A percentile compares a stretch with the other conserved stretches of the same genome.
Conservation (phyloP, 495 filamentous ascomycete species). For the Penicillium arizonense region DNA sequence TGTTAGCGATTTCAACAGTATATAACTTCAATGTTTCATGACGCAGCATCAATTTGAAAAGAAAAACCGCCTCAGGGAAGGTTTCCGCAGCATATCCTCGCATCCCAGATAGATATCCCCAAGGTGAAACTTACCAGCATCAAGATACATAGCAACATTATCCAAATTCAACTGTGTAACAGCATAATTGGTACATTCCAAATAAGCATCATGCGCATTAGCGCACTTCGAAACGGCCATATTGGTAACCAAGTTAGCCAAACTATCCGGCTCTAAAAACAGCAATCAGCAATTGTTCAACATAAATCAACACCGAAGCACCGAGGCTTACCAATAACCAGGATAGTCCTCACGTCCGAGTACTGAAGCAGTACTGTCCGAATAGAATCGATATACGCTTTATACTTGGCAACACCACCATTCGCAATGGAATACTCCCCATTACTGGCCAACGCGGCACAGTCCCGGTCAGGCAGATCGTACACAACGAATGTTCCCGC, state of each 20-base stretch:
- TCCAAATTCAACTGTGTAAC: slow-evolving; percentile 67
- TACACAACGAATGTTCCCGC: slow-evolving; percentile 67
- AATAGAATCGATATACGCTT: slow-evolving; percentile 68
- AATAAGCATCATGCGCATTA: slow-evolving; percentile 60
- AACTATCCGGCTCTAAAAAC: slow-evolving; percentile 66
- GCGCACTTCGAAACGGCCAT: slow-evolving; percentile 60
- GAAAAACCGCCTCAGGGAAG: background rate
- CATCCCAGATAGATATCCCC: no score
- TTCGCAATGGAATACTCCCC: slow-evolving; percentile 68
- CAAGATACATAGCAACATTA: slow-evolving; percentile 82
- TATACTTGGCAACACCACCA: slow-evolving; percentile 59
- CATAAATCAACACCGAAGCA: background rate
- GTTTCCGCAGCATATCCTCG: no score
- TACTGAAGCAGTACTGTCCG: slow-evolving; percentile 22
- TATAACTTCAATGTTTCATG: background rate
- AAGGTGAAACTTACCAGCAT: slow-evolving; percentile 53
- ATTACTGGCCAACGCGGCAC: slow-evolving; percentile 73
- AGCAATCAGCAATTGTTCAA: slow-evolving; percentile 28
- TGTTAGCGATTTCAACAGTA: background rate
- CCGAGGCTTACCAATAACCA: slow-evolving; percentile 50
- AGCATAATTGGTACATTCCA: slow-evolving; percentile 70
- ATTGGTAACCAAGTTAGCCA: slow-evolving; percentile 82
- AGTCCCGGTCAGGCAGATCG: slow-evolving; percentile 76
- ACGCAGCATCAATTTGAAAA: background rate
- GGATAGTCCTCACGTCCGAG: slow-evolving; percentile 30